Evolutionary conservation across 1,139 yeast species (phyloP), one percentile per base, ranked within the genome.

Genomic region (Blastobotrys illinoisensis): DNA sequence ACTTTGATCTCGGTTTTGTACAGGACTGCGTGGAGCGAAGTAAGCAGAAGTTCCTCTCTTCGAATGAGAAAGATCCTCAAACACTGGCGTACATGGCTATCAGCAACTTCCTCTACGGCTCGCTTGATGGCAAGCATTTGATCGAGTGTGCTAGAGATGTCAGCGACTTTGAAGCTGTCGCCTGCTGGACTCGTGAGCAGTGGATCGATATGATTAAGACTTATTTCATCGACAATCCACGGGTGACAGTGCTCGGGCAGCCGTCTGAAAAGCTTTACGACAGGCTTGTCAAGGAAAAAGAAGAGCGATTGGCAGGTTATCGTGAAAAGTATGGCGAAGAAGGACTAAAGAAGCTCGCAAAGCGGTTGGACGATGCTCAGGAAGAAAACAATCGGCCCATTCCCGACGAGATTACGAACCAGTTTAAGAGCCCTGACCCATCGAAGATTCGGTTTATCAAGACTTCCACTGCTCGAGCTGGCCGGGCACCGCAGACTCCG

Each of bases 61-160:
- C 77, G 26, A 79, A 86, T 47, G 98, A 93, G 68, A 82, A 80
- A 58, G 79, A 81, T 43, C 79, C 93, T 3, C 77, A 79, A 26
- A 74, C 77, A 3, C 75, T 91, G 57, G 79, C 89, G 1, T 80
- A 81, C 52, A 76, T 83, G 56, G 89, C 93, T 6, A 86, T 90
- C 50, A 76, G 79, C 44, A 95, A 88, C 64, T 91, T 89, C 67
- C 69, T 90, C 13, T 95, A 93, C 64, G 97, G 97, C 50, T 74
- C 80, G 28, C 68, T 69, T 2, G 80, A 81, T 54, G 89, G 88
- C 0, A 69, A 79, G 14, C 83, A 83, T 54, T 72, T 93, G 58
- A 69, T 73, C 2, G 70, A 72, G 20, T 81, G 86, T 78, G 64
- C 82, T 32, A 77, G 79, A 55, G 77, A 79, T 53, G 72, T 88